Percentiles rank a stretch among this genome's conserved stretches.
Evolutionary conservation across 257 asterid species (phyloP).

Genomic region (Paraleonurus japonicus): DNA sequence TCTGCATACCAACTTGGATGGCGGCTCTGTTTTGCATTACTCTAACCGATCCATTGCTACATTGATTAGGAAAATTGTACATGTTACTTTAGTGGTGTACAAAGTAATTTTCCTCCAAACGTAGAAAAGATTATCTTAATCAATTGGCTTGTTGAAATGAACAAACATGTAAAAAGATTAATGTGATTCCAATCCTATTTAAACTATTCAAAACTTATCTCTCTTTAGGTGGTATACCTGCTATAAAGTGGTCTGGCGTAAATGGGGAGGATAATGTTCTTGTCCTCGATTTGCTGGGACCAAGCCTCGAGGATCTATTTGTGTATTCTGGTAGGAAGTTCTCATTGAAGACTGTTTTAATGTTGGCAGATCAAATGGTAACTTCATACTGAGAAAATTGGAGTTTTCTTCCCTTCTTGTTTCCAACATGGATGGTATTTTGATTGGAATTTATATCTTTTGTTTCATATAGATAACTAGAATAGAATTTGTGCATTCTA

Average conservation of each 20-base stretch:
- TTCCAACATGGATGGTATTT: slow-evolving; percentile 2
- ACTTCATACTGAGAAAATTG: slow-evolving; percentile 22
- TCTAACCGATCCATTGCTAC: no score
- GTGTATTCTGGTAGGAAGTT: slow-evolving; percentile 92
- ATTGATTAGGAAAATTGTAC: neutral
- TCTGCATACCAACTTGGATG: no score
- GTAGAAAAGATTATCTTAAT: neutral
- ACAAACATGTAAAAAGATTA: neutral
- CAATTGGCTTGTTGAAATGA: neutral
- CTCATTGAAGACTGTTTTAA: slow-evolving; percentile 80
- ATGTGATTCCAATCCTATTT: slow-evolving; percentile 11
- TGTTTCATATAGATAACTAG: slow-evolving; percentile 61
- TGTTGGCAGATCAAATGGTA: slow-evolving; percentile 99
- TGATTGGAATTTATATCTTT: slow-evolving; percentile 18
- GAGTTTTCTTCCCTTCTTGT: slow-evolving; percentile 19
- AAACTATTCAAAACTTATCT: neutral
- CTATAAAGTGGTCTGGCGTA: slow-evolving; percentile 88
- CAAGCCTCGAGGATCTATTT: slow-evolving; percentile 94
- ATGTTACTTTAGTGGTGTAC: neutral
- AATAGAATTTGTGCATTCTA: slow-evolving; percentile 87
- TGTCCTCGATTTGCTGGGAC: slow-evolving; percentile 87
- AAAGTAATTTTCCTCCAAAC: neutral
- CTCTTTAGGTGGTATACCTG: slow-evolving; percentile 83
- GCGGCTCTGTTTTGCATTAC: no score
- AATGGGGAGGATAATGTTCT: slow-evolving; percentile 88